These are phyloP conservation scores for Globisporangium echinulatum DNA, from an alignment of 352 stramenopile species.

Conservation along the genomic window DNA sequence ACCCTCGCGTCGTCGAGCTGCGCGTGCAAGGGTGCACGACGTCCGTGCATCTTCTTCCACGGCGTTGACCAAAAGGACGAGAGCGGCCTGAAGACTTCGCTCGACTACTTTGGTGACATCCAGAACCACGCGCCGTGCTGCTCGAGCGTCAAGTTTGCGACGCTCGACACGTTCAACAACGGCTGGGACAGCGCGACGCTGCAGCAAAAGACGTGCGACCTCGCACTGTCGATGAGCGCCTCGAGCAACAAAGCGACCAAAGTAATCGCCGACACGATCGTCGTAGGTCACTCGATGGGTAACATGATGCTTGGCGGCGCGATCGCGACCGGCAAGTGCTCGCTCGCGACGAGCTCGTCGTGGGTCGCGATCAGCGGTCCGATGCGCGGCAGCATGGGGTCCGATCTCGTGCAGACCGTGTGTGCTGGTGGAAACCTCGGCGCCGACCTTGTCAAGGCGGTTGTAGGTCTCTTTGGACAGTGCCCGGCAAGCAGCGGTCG, in stretches of 20 bases:
- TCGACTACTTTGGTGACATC: slow-evolving; percentile 41
- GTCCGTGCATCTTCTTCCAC: slow-evolving; percentile 53
- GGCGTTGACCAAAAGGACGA: slow-evolving; percentile 33
- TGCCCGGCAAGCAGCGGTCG: slow-evolving; percentile 14
- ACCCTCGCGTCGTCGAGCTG: slow-evolving; percentile 19
- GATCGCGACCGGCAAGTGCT: slow-evolving; percentile 14
- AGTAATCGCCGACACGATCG: slow-evolving; percentile 58
- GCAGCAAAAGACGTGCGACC: slow-evolving; percentile 30
- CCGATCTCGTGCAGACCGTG: slow-evolving; percentile 28
- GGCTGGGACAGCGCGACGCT: slow-evolving; percentile 35
- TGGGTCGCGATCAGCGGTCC: slow-evolving; percentile 38
- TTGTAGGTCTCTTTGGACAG: slow-evolving; percentile 27
- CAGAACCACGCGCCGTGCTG: slow-evolving; percentile 52
- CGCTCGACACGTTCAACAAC: slow-evolving; percentile 38
- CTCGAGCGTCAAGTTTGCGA: slow-evolving; percentile 40
- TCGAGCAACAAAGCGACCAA: slow-evolving; percentile 22
- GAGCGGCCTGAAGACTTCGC: slow-evolving; percentile 24
- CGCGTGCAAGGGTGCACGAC: slow-evolving; percentile 26
- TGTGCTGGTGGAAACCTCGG: slow-evolving; percentile 26
- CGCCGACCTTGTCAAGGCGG: slow-evolving; percentile 17
- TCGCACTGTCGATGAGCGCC: slow-evolving; percentile 28
- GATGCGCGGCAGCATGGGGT: slow-evolving; percentile 44
- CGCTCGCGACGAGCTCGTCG: slow-evolving; percentile 14
- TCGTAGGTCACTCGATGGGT: slow-evolving; percentile 59
- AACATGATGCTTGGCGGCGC: slow-evolving; percentile 44